Base-by-base conservation (phyloP, 495 filamentous ascomycete genomes). In the Podospora australis region DNA sequence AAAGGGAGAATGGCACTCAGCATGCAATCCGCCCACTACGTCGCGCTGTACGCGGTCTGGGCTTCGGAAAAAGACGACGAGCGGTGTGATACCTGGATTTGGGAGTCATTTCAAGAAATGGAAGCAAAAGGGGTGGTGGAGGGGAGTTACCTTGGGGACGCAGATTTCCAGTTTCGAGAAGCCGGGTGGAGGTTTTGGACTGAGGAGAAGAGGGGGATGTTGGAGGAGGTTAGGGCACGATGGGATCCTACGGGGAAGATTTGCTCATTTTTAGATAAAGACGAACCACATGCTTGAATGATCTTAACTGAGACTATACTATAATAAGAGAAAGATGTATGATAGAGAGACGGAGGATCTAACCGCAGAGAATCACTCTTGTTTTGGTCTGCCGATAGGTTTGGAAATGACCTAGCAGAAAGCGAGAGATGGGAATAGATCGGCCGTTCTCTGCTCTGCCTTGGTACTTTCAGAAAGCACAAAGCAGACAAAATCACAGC, bases 11-110 rank as follows among this genome's bases (percentile, higher is more conserved):
- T 80, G 76, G 72, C 75, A 1, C 49, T 78, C 2, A 70, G 63
- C 13, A 63, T 78, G 65, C 74, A 75, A 24, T 66, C 63, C 5
- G 75, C 78, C 41, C 75, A 80, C 53, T 80, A 78, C 42, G 70
- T 80, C 46, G 69, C 75, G 0, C 26, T 77, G 4, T 79, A 79
- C 45, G 62, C 68, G 0, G 61, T 79, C 0, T 79, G 74, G 74
- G 70, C 75, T 26, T 56, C 71, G 13, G 61, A 59, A 5, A 29
- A 57, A 4, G 72, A 77, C 22, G 75, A 77, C 48, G 46, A 26
- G 1, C 48, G 54, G 4, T 74, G 69, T 50, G 53, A 55, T 17
- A 44, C 24, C 1, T 78, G 75, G 74, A 65, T 75, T 1, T 44
- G 39, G 1, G 47, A 66, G 25, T 49, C 67, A 13, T 73, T 78